These are phyloP conservation scores for Ascodesmis nigricans DNA, from an alignment of 495 filamentous ascomycete genomes.

Conservation along the genomic window DNA sequence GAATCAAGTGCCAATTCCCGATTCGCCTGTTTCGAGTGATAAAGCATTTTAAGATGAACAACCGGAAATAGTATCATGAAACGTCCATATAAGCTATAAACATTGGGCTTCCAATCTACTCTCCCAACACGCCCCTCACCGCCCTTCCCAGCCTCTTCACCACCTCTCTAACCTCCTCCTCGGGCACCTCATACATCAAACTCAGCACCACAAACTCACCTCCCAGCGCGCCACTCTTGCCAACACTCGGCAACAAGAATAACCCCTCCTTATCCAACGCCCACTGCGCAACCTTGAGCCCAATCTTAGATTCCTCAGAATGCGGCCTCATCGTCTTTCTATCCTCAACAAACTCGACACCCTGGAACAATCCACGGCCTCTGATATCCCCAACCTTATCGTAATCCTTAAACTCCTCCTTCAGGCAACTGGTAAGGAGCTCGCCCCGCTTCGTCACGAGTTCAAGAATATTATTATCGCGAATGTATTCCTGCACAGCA, in stretches of 20 bases:
- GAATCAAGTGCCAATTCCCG: no score
- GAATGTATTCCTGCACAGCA: conserved; percentile 36
- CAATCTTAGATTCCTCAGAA: conserved; percentile 25
- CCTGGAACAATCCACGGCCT: conserved; percentile 31
- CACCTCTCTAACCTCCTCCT: conserved; percentile 29
- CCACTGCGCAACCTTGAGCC: conserved; percentile 25
- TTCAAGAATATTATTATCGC: conserved; percentile 31
- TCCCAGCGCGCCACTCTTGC: conserved; percentile 39
- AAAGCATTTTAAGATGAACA: no score
- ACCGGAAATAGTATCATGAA: no score
- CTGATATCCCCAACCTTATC: conserved; percentile 29
- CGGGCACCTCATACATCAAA: conserved; percentile 48
- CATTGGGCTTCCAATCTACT: background rate
- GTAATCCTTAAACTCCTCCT: background rate
- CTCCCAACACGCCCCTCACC: conserved; percentile 2
- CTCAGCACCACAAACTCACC: conserved; percentile 61
- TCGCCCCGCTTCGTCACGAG: conserved; percentile 32
- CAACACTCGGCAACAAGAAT: conserved; percentile 45
- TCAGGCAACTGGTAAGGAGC: background rate
- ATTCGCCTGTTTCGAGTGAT: no score
- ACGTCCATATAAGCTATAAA: no score
- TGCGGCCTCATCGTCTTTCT: conserved; percentile 24
- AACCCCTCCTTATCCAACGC: conserved; percentile 34
- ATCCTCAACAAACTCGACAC: conserved; percentile 32
- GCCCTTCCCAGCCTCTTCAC: conserved; percentile 33